Evolutionary conservation across 2,329 filamentous ascomycete genomes (phyloP), one percentile per base, ranked within the genome.

Genomic region (Colletotrichum musae): DNA sequence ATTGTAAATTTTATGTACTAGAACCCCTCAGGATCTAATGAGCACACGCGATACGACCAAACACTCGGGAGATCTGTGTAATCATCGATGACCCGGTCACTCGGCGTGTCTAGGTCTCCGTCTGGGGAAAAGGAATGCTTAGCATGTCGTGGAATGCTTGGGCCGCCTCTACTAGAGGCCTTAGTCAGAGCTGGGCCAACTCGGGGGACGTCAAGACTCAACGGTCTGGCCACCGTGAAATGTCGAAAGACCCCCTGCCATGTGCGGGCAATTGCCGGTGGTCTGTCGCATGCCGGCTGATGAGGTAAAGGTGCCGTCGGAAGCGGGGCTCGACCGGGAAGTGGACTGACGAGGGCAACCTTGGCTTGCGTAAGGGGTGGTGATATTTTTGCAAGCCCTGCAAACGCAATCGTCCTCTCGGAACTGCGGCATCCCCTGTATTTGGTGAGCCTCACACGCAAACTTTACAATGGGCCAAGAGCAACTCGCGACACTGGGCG

Each of bases 331-430:
- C 6, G 45, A 39, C 57, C 36, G 63, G 39, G 41, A 60, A 24
- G 62, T 69, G 62, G 56, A 53, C 62, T 61, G 67, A 61, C 57
- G 62, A 70, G 57, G 56, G 12, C 43, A 51, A 57, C 56, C 67
- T 70, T 67, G 67, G 67, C 67, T 61, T 70, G 67, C 67, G 67
- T 70, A 60, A 70, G 67, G 56, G 32, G 56, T 60, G 66, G 56
- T 67, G 62, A 48, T 67, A 41, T 52, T 61, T 52, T 70, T 61
- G 36, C 45, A 57, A 18, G 28, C 66, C 62, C 56, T 59, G 54
- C 32, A 50, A 56, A 52, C 21, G 66, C 41, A 57, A 65, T 56
- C 21, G 50, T 43, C 53, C 47, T 28, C 43, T 57, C 53, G 45
- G 53, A 45, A 57, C 41, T 51, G 48, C 50, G 53, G 26, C 43